Conservation (phyloP, 352 stramenopile genomes). For the Peronospora destructor region DNA sequence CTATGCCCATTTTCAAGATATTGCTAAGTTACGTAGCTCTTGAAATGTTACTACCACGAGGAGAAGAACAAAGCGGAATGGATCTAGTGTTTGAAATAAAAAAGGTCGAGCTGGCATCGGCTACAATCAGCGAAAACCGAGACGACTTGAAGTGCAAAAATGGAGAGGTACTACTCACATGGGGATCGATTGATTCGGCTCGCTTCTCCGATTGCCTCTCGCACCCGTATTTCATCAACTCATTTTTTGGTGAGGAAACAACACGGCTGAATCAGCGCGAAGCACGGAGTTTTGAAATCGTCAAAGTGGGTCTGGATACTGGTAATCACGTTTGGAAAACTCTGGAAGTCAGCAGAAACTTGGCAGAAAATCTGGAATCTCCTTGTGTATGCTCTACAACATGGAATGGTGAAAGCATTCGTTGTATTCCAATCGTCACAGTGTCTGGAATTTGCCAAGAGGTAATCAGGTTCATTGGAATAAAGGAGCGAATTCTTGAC, state of each 20-base stretch:
- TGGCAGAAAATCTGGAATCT: slow-evolving; percentile 7
- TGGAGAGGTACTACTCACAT: slow-evolving; percentile 32
- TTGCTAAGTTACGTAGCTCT: slow-evolving; percentile 46
- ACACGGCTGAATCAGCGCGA: slow-evolving; percentile 39
- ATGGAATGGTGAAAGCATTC: slow-evolving; percentile 28
- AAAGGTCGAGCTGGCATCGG: slow-evolving; percentile 43
- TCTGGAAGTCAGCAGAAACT: slow-evolving; percentile 16
- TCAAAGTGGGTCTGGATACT: slow-evolving; percentile 59
- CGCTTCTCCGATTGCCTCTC: slow-evolving; percentile 50
- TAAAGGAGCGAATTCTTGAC: slow-evolving; percentile 47
- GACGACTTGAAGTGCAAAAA: slow-evolving; percentile 31
- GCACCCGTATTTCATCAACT: slow-evolving; percentile 69
- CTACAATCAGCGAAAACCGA: slow-evolving; percentile 18
- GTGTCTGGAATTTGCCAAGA: slow-evolving; percentile 34
- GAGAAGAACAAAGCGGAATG: slow-evolving; percentile 20
- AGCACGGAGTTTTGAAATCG: slow-evolving; percentile 56
- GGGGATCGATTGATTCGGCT: slow-evolving; percentile 36
- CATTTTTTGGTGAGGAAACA: slow-evolving; percentile 59
- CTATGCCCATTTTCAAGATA: slow-evolving; percentile 48
- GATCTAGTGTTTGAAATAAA: slow-evolving; percentile 75
- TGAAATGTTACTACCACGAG: slow-evolving; percentile 35
- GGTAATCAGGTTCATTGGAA: slow-evolving; percentile 28
- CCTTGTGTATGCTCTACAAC: slow-evolving; percentile 33
- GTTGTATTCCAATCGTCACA: slow-evolving; percentile 28
- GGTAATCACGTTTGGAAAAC: slow-evolving; percentile 67